These are phyloP conservation scores for Hypoxylon subgilvum DNA, from an alignment of 495 filamentous ascomycete species.

Conservation along the genomic window DNA sequence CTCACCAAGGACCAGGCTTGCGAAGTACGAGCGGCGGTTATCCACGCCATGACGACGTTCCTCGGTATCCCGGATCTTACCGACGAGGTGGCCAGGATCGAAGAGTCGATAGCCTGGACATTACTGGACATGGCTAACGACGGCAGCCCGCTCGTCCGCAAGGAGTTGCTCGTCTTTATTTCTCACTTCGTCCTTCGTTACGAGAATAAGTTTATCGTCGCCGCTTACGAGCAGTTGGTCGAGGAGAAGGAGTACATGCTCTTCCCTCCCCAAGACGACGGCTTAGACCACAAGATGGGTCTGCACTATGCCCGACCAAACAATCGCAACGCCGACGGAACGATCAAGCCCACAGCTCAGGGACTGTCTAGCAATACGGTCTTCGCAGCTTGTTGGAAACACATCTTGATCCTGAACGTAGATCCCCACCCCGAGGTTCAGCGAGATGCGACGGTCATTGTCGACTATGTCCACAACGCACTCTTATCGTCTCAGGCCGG, in stretches of 20 bases:
- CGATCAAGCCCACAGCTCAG: conserved; percentile 54
- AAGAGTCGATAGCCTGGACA: conserved; percentile 84
- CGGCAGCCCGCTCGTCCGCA: conserved; percentile 89
- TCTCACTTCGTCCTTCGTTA: conserved; percentile 90
- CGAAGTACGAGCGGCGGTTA: conserved; percentile 93
- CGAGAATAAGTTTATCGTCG: conserved; percentile 88
- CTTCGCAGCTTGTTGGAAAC: conserved; percentile 92
- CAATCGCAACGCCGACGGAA: conserved; percentile 57
- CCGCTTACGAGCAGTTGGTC: conserved; percentile 86
- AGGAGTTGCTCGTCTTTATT: conserved; percentile 90
- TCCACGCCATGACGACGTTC: conserved; percentile 91
- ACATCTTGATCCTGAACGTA: conserved; percentile 84
- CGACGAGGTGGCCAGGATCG: conserved; percentile 84
- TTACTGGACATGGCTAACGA: conserved; percentile 87
- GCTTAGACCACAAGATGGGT: conserved; percentile 61
- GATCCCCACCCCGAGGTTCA: conserved; percentile 95
- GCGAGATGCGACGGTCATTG: conserved; percentile 75
- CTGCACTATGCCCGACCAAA: conserved; percentile 58
- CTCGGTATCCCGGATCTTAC: conserved; percentile 92
- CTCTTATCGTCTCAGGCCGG: conserved; percentile 80
- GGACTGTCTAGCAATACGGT: conserved; percentile 82
- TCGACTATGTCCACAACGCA: conserved; percentile 81
- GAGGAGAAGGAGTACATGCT: conserved; percentile 77
- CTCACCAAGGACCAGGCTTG: conserved; percentile 86
- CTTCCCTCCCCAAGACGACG: conserved; percentile 57